A percentile compares a stretch with the other conserved stretches of the same genome.
phyloP scores from a whole-genome alignment of 2,329 filamentous ascomycete species.

The Ceratocystis huliohia region DNA sequence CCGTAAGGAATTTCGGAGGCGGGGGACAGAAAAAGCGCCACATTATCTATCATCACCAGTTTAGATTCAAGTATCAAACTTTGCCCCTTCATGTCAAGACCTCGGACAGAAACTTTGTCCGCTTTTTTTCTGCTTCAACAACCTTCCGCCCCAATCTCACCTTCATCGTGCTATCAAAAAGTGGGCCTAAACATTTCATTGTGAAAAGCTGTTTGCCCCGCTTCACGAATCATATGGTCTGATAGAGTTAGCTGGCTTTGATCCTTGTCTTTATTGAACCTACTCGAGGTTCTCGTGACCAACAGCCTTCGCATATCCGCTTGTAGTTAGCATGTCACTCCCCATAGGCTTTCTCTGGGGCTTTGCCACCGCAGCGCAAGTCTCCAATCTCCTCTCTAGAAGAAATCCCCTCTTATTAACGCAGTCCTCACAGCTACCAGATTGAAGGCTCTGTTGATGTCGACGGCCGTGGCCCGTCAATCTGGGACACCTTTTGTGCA shows the following conservation, averaged over 20 bases:
- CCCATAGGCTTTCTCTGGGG: constrained; percentile 65
- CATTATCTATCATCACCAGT: too few species aligned
- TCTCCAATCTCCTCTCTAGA: constrained; percentile 21
- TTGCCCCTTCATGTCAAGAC: too few species aligned
- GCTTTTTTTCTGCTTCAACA: not conserved
- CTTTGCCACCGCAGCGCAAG: constrained; percentile 64
- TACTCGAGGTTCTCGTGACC: not conserved
- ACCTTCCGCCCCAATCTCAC: not conserved
- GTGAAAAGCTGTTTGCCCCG: not conserved
- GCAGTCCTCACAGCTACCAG: constrained; percentile 53
- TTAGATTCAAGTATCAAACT: too few species aligned
- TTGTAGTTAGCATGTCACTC: constrained; percentile 37
- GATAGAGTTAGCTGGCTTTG: not conserved
- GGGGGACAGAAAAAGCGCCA: not conserved
- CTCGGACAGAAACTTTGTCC: not conserved
- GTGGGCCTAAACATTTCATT: too few species aligned
- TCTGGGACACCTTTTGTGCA: constrained; percentile 83
- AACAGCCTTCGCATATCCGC: not conserved
- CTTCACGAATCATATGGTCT: not conserved
- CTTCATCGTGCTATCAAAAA: not conserved
- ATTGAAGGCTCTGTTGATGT: constrained; percentile 65
- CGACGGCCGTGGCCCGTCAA: constrained; percentile 69
- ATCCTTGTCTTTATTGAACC: not conserved
- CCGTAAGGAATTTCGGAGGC: not conserved
- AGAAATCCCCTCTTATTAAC: not conserved